Evolutionary conservation across 495 filamentous ascomycete genomes (phyloP), one percentile per base, ranked within the genome.

Genomic region (Penicillium herquei): DNA sequence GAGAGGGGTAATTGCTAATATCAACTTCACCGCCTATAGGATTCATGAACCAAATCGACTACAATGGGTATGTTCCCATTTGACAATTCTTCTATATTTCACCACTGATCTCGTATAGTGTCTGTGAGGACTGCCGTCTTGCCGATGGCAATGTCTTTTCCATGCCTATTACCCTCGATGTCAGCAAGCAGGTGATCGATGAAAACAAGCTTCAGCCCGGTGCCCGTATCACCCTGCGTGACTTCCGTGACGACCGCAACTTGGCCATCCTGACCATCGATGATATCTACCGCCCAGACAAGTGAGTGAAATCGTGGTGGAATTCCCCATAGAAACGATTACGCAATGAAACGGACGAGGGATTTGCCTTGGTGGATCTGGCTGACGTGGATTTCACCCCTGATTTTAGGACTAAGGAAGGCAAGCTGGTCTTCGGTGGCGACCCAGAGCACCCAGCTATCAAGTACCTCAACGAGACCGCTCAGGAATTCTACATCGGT

Each of bases 1-100:
- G 65, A 42, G 67, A 65, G 62, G 65, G 66, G 53, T 41, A 51
- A 57, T 65, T 21, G 61, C 71, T 71, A 58, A 75, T 50, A 52
- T 42, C 51, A 54, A 64, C 66, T 47, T 63, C 58, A 40, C 51
- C 43, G 30, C 41, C 43, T 21, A 49, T 66, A 96, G 91, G 92
- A 65, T 98, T 98, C 78, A 90, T 98, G 90, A 96, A 84, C 71
- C 84, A 98, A 80, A 86, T 88, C 72, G 93, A 98, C 71, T 98
- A 96, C 77, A 86, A 95, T 77, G 82, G 89, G 92, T 96, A 86
- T 64, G 72, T 62, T n/a, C n/a, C 33, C 21, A 26, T 26, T 26
- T 26, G 1, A 2, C 2, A 26, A 26, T 26, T 26, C 21, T 26
- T 4, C 55, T 47, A 37, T 13, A 44, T 10, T 32, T 39, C 7